phyloP scores from a whole-genome alignment of 352 stramenopile genomes.

The Blastocystis sp. region DNA sequence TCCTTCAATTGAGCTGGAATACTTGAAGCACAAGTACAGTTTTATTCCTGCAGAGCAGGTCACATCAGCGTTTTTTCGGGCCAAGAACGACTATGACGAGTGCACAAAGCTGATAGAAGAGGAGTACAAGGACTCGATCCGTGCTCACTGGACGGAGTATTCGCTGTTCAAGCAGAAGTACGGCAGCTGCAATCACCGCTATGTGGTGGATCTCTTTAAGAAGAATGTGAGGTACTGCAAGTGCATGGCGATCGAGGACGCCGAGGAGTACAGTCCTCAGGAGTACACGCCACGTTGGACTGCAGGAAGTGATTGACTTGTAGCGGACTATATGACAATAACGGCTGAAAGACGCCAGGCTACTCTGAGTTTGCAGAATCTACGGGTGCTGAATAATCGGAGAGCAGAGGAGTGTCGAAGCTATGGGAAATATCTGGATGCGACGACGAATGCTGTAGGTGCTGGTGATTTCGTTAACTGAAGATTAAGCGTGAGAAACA shows the following conservation, averaged over 20 bases:
- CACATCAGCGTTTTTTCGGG: not conserved
- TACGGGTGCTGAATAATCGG: not conserved
- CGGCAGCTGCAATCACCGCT: not conserved
- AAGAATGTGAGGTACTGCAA: not conserved
- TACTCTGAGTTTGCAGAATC: not conserved
- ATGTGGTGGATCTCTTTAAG: not conserved
- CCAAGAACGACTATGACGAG: not conserved
- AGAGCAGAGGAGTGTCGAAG: not conserved
- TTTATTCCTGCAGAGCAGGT: constrained; percentile 19
- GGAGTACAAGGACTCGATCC: not conserved
- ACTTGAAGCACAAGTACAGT: constrained; percentile 17
- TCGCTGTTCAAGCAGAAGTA: not conserved
- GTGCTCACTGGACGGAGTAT: not conserved
- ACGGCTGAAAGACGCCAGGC: not conserved
- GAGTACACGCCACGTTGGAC: not conserved
- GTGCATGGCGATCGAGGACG: not conserved
- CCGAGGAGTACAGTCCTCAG: not conserved
- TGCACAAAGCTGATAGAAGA: not conserved
- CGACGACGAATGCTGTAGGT: not conserved
- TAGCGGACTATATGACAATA: not conserved
- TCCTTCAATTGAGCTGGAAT: not conserved
- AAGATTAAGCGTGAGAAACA: not conserved
- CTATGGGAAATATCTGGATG: constrained; percentile 18
- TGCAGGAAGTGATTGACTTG: not conserved
- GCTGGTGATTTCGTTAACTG: not conserved